Conservation (phyloP, 768 basidiomycete species). For the Lactarius evosmus region DNA sequence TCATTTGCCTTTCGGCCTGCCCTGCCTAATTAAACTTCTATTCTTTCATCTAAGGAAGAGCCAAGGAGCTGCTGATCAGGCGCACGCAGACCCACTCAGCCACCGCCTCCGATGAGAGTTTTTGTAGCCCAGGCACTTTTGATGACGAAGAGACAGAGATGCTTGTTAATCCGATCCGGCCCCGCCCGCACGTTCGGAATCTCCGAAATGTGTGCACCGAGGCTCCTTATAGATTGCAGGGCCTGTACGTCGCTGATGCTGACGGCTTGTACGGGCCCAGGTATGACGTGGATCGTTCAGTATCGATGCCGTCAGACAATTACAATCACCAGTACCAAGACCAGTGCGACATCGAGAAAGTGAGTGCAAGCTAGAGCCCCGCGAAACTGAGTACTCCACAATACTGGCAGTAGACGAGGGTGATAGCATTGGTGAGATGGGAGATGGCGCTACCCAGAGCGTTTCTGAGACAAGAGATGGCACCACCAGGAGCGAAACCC, state of each 20-base stretch:
- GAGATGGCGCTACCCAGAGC: not conserved
- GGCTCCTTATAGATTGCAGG: not conserved
- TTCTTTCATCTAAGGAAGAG: not conserved
- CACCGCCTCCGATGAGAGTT: not conserved
- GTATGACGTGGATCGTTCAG: not conserved
- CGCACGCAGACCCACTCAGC: not conserved
- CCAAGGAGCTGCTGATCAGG: conserved; percentile 1
- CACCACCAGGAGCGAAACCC: not conserved
- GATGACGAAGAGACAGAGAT: not conserved
- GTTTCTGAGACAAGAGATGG: not conserved
- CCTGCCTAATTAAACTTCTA: no score
- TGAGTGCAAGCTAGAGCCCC: not conserved
- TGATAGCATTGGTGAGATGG: no score
- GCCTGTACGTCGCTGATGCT: not conserved
- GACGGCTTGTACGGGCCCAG: not conserved
- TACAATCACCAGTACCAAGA: not conserved
- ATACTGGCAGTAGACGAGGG: not conserved
- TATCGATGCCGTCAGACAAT: not conserved
- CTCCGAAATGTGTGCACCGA: not conserved
- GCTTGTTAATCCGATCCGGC: not conserved
- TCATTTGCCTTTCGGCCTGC: not conserved
- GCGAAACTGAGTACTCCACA: not conserved
- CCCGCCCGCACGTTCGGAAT: not conserved
- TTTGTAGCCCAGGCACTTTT: not conserved
- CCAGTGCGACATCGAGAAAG: conserved; percentile 4